Evolutionary conservation across 2,329 filamentous ascomycete genomes (phyloP).

Genomic region (Claviceps sp.): DNA sequence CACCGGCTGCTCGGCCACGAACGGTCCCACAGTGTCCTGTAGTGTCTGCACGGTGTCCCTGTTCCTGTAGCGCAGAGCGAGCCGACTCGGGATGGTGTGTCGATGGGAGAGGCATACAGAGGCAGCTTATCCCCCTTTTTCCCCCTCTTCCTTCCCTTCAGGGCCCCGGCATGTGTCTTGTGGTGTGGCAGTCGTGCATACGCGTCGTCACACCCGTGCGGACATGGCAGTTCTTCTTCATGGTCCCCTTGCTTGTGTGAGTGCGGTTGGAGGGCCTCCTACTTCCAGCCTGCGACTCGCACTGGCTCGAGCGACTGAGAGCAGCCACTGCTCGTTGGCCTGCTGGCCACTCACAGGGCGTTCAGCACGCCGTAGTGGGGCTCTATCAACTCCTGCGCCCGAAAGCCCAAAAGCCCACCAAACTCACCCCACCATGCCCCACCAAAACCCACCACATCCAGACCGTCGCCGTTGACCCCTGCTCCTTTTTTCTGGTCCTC

Average conservation of each 20-base stretch:
- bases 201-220: too few relatives aligned
- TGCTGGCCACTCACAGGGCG: background rate
- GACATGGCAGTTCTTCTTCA: too few relatives aligned
- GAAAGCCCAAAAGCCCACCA: background rate
- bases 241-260: too few relatives aligned
- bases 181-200: too few relatives aligned
- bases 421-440: background rate
- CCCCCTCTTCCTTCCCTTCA: too few relatives aligned
- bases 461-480: background rate
- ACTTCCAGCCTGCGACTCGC: background rate
- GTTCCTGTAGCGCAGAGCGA: background rate
- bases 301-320: background rate
- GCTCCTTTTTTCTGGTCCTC: background rate
- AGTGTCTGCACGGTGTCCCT: slow-evolving; percentile 1
- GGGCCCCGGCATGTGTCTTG: too few relatives aligned
- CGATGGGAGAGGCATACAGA: too few relatives aligned
- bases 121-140: background rate
- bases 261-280: too few relatives aligned
- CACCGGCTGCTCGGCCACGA: background rate
- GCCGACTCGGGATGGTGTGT: background rate
- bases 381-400: background rate
- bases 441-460: background rate
- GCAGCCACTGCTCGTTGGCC: background rate
- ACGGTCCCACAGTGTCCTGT: background rate
- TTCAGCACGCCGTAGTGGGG: background rate